Evolutionary conservation across 2,329 filamentous ascomycete genomes (phyloP), one percentile per base, ranked within the genome.

Genomic region (Bipolaris zeicola): DNA sequence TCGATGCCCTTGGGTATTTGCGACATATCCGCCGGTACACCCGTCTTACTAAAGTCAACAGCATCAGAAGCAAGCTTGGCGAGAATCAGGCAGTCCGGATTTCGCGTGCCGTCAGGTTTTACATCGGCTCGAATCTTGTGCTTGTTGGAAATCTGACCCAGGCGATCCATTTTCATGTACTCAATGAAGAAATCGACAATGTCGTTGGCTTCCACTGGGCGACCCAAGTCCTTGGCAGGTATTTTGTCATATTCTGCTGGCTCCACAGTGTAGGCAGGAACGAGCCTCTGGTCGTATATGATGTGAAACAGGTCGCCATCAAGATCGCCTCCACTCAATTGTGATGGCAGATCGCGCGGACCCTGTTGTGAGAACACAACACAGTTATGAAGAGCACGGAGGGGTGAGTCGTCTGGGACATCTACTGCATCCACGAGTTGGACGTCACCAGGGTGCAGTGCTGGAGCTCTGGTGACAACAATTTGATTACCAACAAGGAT

Each of bases 231-330:
- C 0, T 80, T 58, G 0, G 89, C 14, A 0, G 84, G 79, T 1
- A 85, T 81, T 3, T 86, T 83, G 64, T 48, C 45, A 37, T 96
- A 96, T 60, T 92, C 85, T 0, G 91, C 91, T 0, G 92, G 85
- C 1, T 3, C 0, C n/a, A 80, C 85, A 0, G 76, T 78, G 0
- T 55, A 65, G 4, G 68, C 70, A 0, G 83, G 80, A 1, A 82
- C 72, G 0, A 87, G 79, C 0, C 73, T 68, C 0, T 74, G 64
- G 63, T 96, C 91, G 81, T 85, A 95, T 45, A 96, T 90, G 47
- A 96, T 77, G 61, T 92, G 89, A 74, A 90, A 96, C 0, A 91
- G 77, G 70, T 96, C 92, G 0, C 92, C 92, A 62, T 95, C 91
- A 0, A 96, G 81, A 71, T 96, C 92, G 0, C 92, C 92, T 1